Conservation (phyloP, 1,284 basidiomycete species). For the Ceratobasidium sp. region DNA sequence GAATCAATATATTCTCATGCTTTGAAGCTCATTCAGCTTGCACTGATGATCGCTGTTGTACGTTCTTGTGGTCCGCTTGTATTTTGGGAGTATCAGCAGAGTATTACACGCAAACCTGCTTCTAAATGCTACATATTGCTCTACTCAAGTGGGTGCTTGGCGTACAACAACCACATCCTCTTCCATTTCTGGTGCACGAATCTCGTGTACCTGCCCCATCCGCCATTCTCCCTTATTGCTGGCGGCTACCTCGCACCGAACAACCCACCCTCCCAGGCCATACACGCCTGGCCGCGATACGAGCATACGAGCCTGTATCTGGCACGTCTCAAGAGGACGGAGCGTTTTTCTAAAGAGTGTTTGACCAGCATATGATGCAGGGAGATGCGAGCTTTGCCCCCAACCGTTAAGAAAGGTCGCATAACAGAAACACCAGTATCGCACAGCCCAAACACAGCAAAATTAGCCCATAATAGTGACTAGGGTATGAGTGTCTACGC, state of each 20-base stretch:
- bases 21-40: neutral
- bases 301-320: constrained; percentile 61
- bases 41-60: neutral
- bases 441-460: constrained; percentile 1
- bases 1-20: neutral
- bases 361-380: constrained; percentile 65
- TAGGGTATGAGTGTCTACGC: neutral
- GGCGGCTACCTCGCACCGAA: constrained; percentile 30
- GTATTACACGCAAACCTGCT: neutral
- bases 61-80: constrained; percentile 3
- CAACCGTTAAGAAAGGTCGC: constrained; percentile 12
- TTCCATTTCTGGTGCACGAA: neutral
- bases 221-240: constrained; percentile 30
- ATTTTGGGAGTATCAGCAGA: constrained; percentile 4
- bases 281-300: constrained; percentile 70
- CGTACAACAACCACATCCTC: constrained; percentile 11
- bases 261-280: constrained; percentile 64
- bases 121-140: neutral
- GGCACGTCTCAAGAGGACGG: constrained; percentile 57
- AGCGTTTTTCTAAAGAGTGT: constrained; percentile 65
- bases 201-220: constrained; percentile 11
- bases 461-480: constrained; percentile 4
- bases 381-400: constrained; percentile 54
- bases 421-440: constrained; percentile 17
- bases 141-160: constrained; percentile 6